phyloP scores from a whole-genome alignment of 495 filamentous ascomycete species.

The Penicillium egyptiacum region DNA sequence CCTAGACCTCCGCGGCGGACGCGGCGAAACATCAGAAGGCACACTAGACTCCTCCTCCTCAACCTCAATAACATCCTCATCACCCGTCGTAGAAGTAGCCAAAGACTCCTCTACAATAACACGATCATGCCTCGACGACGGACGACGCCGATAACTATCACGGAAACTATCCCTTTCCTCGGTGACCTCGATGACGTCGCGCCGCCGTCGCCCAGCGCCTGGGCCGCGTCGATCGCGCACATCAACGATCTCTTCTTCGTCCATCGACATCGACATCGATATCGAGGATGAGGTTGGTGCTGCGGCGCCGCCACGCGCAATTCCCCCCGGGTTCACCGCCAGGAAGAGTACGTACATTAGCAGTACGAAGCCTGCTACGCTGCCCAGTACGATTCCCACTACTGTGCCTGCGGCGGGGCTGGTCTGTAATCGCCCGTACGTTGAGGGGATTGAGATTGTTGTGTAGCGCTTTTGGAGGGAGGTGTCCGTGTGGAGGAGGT shows the following conservation, averaged over 20 bases:
- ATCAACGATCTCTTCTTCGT: constrained; percentile 33
- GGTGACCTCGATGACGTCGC: constrained; percentile 25
- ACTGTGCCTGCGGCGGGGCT: constrained; percentile 69
- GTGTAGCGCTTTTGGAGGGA: constrained; percentile 28
- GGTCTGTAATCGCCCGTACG: constrained; percentile 60
- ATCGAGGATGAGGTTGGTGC: constrained; percentile 12
- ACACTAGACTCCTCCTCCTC: constrained; percentile 23
- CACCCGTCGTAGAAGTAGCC: constrained; percentile 25
- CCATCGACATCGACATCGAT: constrained; percentile 9
- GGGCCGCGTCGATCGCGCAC: constrained; percentile 24
- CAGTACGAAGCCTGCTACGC: constrained; percentile 78
- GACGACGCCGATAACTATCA: constrained; percentile 25
- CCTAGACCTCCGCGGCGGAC: constrained; percentile 23
- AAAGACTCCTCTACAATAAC: constrained; percentile 33
- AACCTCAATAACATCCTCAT: constrained; percentile 37
- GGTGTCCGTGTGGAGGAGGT: constrained; percentile 1
- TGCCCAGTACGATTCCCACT: constrained; percentile 81
- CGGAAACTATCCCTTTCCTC: constrained; percentile 27
- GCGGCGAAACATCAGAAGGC: constrained; percentile 18
- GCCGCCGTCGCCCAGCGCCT: constrained; percentile 9
- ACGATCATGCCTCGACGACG: constrained; percentile 23
- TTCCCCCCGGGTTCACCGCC: constrained; percentile 52
- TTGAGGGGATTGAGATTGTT: constrained; percentile 61
- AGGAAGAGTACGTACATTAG: constrained; percentile 73
- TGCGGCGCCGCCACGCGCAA: constrained; percentile 21